These are phyloP conservation scores for Suhomyces ambrosiae DNA, from an alignment of 1,139 yeast genomes.

Conservation along the genomic window DNA sequence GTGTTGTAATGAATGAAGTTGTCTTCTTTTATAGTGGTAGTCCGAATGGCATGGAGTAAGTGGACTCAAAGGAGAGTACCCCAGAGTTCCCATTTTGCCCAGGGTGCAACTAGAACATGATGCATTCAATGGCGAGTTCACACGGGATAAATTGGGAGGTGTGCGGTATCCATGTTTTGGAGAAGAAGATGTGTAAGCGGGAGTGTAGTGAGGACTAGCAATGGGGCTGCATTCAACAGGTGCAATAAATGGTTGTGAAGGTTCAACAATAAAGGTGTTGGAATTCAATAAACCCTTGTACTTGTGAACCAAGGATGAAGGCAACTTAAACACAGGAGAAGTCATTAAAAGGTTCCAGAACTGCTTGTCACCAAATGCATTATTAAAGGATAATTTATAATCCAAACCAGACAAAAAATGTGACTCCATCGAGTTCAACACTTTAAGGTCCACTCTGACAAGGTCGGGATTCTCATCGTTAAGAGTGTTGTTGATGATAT, in stretches of 20 bases:
- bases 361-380: slow-evolving; percentile 22
- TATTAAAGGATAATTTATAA: slow-evolving; percentile 31
- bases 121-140: slow-evolving; percentile 11
- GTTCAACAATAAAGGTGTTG: slow-evolving; percentile 1
- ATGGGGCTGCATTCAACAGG: slow-evolving; percentile 5
- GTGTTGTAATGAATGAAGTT: slow-evolving; percentile 11
- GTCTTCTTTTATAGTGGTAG: slow-evolving; percentile 16
- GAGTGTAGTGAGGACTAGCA: slow-evolving; percentile 5
- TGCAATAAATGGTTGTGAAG: not conserved
- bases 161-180: slow-evolving; percentile 9
- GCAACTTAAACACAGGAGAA: slow-evolving; percentile 14
- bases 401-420: slow-evolving; percentile 33
- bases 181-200: slow-evolving; percentile 6
- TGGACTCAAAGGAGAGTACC: slow-evolving; percentile 19
- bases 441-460: slow-evolving; percentile 21
- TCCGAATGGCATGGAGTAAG: slow-evolving; percentile 18
- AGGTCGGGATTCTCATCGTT: slow-evolving; percentile 8
- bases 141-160: slow-evolving; percentile 8
- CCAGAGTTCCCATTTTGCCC: slow-evolving; percentile 6
- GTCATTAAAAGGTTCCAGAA: slow-evolving; percentile 27
- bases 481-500: slow-evolving; percentile 19
- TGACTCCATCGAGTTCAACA: slow-evolving; percentile 32
- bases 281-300: slow-evolving; percentile 13
- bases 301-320: slow-evolving; percentile 24
- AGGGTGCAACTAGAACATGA: slow-evolving; percentile 4